Evolutionary conservation across 2,329 filamentous ascomycete species (phyloP).

Genomic region (Ophiosphaerella korrae): DNA sequence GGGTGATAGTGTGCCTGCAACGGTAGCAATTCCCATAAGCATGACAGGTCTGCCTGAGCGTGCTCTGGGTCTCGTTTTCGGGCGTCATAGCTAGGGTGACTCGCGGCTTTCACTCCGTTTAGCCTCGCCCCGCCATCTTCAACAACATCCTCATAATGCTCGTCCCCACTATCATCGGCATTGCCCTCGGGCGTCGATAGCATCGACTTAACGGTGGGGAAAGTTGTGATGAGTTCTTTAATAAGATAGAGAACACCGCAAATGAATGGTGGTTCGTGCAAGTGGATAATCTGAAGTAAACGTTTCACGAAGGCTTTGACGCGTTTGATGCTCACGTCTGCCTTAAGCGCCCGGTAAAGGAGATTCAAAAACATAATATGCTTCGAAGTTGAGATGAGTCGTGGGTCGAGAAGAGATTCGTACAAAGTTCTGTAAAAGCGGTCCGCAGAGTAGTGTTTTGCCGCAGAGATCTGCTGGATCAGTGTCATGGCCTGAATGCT

Average conservation of each 20-base stretch:
- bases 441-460: slow-evolving; percentile 81
- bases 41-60: slow-evolving; percentile 89
- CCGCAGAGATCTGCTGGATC: slow-evolving; percentile 86
- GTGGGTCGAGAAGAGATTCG: slow-evolving; percentile 89
- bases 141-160: slow-evolving; percentile 70
- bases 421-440: slow-evolving; percentile 95
- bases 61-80: slow-evolving; percentile 90
- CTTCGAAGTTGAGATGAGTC: slow-evolving; percentile 87
- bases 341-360: slow-evolving; percentile 84
- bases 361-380: slow-evolving; percentile 95
- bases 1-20: slow-evolving; percentile 87
- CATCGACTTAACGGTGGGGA: slow-evolving; percentile 79
- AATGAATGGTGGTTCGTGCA: slow-evolving; percentile 91
- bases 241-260: slow-evolving; percentile 93
- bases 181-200: slow-evolving; percentile 73
- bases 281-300: slow-evolving; percentile 80
- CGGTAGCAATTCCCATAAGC: slow-evolving; percentile 89
- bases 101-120: slow-evolving; percentile 20
- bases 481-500: slow-evolving; percentile 93
- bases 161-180: slow-evolving; percentile 74
- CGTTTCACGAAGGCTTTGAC: slow-evolving; percentile 97
- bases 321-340: slow-evolving; percentile 85
- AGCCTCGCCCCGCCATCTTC: slow-evolving; percentile 45
- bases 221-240: slow-evolving; percentile 76
- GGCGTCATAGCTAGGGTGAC: slow-evolving; percentile 69